Base-by-base conservation (phyloP, 495 filamentous ascomycete genomes). In the Viridothelium virens region DNA sequence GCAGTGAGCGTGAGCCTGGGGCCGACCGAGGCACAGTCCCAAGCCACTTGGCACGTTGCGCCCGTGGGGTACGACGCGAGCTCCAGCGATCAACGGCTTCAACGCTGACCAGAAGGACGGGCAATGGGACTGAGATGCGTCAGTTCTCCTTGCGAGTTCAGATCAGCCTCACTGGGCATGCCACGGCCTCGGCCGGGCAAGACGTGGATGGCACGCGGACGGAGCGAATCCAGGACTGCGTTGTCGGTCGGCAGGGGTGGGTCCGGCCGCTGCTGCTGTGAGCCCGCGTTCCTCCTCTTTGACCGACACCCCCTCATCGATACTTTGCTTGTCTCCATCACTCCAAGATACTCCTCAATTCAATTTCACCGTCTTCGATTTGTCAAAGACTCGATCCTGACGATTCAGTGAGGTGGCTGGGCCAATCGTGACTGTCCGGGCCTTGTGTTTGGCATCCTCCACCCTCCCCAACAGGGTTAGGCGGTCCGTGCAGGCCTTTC, bases 401-500 rank as follows among this genome's bases (percentile, higher is more conserved):
- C 14, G 31, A 31, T 18, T 31, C 5, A 33, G 31, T 59, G 53
- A 59, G 53, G 53, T 59, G 53, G 53, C 53, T 59, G 53, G 53
- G 31, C 25, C 4, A 7, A 36, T 59, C 36, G 53, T 59, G 5
- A 36, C 53, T 5, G 53, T 31, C 11, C 31, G 25, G 53, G 18
- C 18, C 7, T 59, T 59, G 53, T 59, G 53, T 59, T 18, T 59
- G 53, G 53, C 53, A 59, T 59, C 53, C 53, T 59, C 53, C 53
- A 59, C 53, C 53, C 53, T 59, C 53, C 53, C 53, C 53, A 59
- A 59, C 25, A 59, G 36, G 53, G 53, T 59, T 59, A 59, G 53
- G 53, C 53, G 53, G 53, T 59, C 53, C 53, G 53, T 59, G 53
- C 53, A 59, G 53, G 53, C 53, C 41, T 59, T 59, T 59, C 53